These are phyloP conservation scores for Chenopodium quinoa DNA, from an alignment of 148 eudicot genomes.

Conservation along the genomic window DNA sequence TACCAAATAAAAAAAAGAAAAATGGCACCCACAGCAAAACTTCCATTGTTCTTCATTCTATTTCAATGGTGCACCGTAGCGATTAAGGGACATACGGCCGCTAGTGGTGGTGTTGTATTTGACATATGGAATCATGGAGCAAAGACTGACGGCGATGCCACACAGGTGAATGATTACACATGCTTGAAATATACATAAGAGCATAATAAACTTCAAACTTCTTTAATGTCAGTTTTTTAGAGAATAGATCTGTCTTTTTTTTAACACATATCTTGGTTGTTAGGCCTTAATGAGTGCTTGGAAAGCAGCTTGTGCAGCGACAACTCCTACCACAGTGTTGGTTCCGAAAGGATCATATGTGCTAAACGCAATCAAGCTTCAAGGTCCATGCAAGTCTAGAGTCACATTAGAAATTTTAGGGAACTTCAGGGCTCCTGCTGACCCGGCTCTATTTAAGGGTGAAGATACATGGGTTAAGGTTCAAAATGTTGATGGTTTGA, in stretches of 20 bases:
- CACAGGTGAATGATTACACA: slow-evolving; percentile 18
- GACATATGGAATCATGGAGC: slow-evolving; percentile 32
- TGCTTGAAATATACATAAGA: not conserved
- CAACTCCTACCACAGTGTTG: slow-evolving; percentile 34
- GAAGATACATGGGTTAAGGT: slow-evolving; percentile 43
- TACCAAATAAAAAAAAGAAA: slow-evolving; percentile 5
- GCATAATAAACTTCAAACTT: no score
- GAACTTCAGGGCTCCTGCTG: slow-evolving; percentile 50
- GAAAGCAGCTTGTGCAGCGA: slow-evolving; percentile 52
- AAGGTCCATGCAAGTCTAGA: slow-evolving; percentile 59
- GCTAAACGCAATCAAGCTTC: slow-evolving; percentile 26
- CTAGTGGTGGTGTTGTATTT: not conserved
- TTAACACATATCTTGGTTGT: not conserved
- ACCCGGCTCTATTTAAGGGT: slow-evolving; percentile 27
- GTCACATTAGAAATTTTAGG: slow-evolving; percentile 41
- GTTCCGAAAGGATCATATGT: slow-evolving; percentile 46
- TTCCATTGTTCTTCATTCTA: slow-evolving; percentile 14
- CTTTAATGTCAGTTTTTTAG: not conserved
- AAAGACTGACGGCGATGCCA: slow-evolving; percentile 32
- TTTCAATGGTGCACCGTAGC: slow-evolving; percentile 6
- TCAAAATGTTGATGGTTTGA: slow-evolving; percentile 31
- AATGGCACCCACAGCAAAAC: slow-evolving; percentile 21
- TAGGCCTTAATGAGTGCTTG: slow-evolving; percentile 49
- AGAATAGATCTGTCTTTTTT: not conserved
- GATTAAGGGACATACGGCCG: not conserved